A percentile compares a stretch with the other conserved stretches of the same genome.
These are phyloP conservation scores for Magnaporthiopsis poae DNA, from an alignment of 2,329 filamentous ascomycete species.

Conservation along the genomic window DNA sequence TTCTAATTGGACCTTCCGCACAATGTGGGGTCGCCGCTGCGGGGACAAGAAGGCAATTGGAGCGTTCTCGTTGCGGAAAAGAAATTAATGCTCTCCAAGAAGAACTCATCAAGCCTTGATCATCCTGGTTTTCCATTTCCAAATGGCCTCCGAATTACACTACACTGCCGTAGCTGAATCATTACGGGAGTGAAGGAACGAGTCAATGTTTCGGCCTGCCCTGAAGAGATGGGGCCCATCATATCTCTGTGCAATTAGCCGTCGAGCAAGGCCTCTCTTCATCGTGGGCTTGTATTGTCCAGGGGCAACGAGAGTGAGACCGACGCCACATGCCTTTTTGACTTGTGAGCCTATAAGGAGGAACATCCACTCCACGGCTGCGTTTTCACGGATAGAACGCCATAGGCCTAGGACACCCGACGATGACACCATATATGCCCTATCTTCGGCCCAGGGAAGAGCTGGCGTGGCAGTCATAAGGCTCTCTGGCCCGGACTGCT, in stretches of 20 bases:
- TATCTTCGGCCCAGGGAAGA: conserved; percentile 76
- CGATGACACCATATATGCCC: conserved; percentile 73
- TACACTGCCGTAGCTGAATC: not conserved
- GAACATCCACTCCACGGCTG: not conserved
- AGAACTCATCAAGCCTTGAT: not conserved
- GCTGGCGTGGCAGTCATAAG: conserved; percentile 87
- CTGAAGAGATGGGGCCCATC: not conserved
- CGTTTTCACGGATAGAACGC: not conserved
- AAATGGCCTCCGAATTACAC: not conserved
- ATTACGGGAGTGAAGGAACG: not conserved
- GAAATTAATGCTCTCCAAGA: not conserved
- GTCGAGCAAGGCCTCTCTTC: not conserved
- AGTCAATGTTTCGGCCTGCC: not conserved
- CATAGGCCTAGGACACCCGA: not conserved
- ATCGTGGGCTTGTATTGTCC: not conserved
- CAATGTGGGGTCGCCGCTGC: not conserved
- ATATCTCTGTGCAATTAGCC: not conserved
- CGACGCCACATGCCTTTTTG: not conserved
- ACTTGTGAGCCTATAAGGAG: not conserved
- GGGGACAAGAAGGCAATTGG: not conserved
- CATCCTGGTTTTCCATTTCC: not conserved
- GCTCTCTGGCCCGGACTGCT: conserved; percentile 69
- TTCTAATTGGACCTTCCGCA: not conserved
- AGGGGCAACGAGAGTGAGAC: no score
- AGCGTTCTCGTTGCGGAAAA: no score